Base-by-base conservation (phyloP, 306 rosid genomes). In the Casuarina glauca region DNA sequence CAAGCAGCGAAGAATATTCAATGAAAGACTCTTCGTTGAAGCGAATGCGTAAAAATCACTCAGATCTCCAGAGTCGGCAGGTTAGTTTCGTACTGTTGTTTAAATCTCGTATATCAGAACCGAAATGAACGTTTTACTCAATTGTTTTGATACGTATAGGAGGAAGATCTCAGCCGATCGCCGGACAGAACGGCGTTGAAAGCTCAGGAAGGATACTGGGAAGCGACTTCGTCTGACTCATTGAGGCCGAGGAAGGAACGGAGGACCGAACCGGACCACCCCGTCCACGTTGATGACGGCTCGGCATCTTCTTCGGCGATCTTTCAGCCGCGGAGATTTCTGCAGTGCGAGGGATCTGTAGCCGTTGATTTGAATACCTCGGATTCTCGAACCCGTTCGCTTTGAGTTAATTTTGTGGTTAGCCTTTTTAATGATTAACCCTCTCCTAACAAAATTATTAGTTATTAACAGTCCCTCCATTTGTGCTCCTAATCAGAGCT, bases 1-100 rank as follows among this genome's bases (percentile, higher is more conserved):
- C 96, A 16, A 81, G 86, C 73, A 83, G 92, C 70, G 95, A 87
- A 49, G 93, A 88, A 17, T 52, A 58, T 20, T 7, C 78, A 19
- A 45, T 32, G 0, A 39, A 79, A 38, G 57, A 69, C 2, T 66
- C 57, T 66, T 72, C 89, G 49, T 76, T 74, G 70, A 92, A 92
- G 76, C 89, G 97, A 64, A 73, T 76, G 78, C 88, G 89, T 71
- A 75, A 82, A 42, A 55, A 76, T 17, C 72, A 82, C 32, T 70
- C 88, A 12, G 83, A 87, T 73, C 80, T 54, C 45, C 73, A 6
- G 17, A 7, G 72, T 76, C 76, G 76, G 13, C 79, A 78, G 91
- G 97, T 90, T 72, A 0, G 2, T 0, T 17, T 19, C 7, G 3
- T 8, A 11, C 16, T 58, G 26, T 64, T 46, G 12, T 51, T 36